These are phyloP conservation scores for Sporothrix dimorphospora DNA, from an alignment of 2,329 filamentous ascomycete species.

Conservation along the genomic window DNA sequence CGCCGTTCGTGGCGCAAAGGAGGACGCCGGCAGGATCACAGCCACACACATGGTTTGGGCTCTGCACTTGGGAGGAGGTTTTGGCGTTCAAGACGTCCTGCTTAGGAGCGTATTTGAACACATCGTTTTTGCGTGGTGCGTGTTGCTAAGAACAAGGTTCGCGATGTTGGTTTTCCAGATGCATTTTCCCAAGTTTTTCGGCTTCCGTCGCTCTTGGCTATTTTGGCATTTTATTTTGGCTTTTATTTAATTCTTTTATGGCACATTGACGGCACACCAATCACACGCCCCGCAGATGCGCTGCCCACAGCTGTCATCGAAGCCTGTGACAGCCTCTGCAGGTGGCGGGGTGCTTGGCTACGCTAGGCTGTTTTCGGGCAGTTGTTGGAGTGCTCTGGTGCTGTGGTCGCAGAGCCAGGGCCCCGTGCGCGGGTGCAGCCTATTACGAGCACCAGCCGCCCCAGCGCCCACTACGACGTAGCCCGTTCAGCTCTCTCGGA, in stretches of 20 bases:
- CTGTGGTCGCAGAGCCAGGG: background rate
- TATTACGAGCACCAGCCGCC: background rate
- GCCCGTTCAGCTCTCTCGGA: constrained; percentile 22
- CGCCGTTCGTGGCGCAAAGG: background rate
- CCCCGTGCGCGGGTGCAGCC: background rate
- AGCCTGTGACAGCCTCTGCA: background rate
- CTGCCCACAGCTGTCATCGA: constrained; percentile 6
- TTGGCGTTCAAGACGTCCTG: background rate
- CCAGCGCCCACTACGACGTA: constrained; percentile 1
- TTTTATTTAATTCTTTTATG: constrained; percentile 2
- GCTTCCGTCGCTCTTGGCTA: background rate
- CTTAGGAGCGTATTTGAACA: background rate
- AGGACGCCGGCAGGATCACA: background rate
- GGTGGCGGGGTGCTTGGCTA: constrained; percentile 1
- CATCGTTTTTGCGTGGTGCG: background rate
- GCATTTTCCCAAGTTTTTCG: background rate
- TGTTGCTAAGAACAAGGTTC: constrained; percentile 1
- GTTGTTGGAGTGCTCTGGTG: background rate
- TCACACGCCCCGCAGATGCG: constrained; percentile 11
- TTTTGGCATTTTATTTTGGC: constrained; percentile 9
- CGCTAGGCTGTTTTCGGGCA: constrained; percentile 5
- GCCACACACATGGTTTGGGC: background rate
- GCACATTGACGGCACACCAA: no score
- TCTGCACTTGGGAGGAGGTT: background rate
- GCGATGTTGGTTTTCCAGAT: background rate